These are phyloP conservation scores for Aspergillus pseudoterreus DNA, from an alignment of 2,329 filamentous ascomycete species.

Conservation along the genomic window DNA sequence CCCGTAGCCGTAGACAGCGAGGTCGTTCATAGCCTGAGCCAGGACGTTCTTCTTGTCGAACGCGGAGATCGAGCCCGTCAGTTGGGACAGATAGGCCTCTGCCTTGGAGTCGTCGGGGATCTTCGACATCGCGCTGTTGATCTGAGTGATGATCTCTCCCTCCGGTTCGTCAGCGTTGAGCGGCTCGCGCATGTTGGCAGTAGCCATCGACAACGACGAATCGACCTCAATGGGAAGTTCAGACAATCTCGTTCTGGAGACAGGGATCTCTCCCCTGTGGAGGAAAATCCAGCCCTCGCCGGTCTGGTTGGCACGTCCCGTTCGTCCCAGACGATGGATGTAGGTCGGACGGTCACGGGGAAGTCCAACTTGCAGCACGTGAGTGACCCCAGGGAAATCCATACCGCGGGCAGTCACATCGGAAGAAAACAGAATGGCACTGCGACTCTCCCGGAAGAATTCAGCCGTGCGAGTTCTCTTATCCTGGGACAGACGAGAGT, in stretches of 20 bases:
- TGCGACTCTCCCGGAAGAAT: constrained; percentile 61
- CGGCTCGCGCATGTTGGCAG: constrained; percentile 9
- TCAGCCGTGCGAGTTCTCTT: constrained; percentile 69
- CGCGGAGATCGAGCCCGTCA: constrained; percentile 18
- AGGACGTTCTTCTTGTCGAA: constrained; percentile 36
- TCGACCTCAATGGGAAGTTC: constrained; percentile 11
- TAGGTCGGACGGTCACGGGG: constrained; percentile 66
- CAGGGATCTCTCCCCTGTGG: constrained; percentile 47
- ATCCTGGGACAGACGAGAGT: constrained; percentile 70
- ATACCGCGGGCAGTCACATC: constrained; percentile 79
- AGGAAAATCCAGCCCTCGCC: constrained; percentile 62
- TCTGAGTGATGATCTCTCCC: constrained; percentile 25
- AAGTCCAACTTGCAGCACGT: constrained; percentile 69
- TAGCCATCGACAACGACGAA: constrained; percentile 13
- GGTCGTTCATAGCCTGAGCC: constrained; percentile 43
- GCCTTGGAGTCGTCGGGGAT: constrained; percentile 24
- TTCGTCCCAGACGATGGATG: constrained; percentile 74
- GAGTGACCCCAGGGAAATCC: constrained; percentile 78
- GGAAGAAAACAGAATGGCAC: constrained; percentile 69
- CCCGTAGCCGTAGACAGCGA: constrained; percentile 43
- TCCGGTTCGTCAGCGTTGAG: constrained; percentile 6
- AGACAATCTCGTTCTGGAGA: constrained; percentile 34
- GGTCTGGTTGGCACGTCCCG: constrained; percentile 62
- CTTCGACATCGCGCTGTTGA: constrained; percentile 41
- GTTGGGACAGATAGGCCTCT: constrained; percentile 27